Evolutionary conservation across 2,329 filamentous ascomycete species (phyloP), one percentile per base, ranked within the genome.

Genomic region (Rhinocladiella similis): DNA sequence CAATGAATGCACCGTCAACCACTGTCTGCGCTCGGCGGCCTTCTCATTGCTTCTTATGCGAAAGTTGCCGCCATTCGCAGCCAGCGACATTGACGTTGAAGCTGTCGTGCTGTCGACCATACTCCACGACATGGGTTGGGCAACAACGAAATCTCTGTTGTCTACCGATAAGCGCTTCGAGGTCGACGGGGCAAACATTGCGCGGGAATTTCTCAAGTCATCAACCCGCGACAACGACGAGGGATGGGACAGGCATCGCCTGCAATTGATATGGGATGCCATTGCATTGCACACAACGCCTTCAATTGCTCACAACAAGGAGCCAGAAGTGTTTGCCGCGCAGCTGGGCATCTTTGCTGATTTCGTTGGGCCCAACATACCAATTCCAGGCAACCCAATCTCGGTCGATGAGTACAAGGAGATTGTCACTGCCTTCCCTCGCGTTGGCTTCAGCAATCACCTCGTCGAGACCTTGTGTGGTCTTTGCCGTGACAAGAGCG

Each of bases 131-230:
- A 56, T 69, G 36, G 67, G 75, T 14, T 77, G 72, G 75, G 72
- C 72, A 50, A 65, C 62, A 9, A 71, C 65, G 2, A 66, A 68
- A 13, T 62, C 67, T 29, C 53, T 75, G 7, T 58, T 78, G 14
- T 76, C 73, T 38, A 46, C 62, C 1, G 76, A 80, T 65, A 76
- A 75, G 25, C 72, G 77, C 7, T 81, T 81, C 64, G 78, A 82
- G 57, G 75, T 81, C 20, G 78, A 81, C 62, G 74, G 78, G 13
- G 78, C 77, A 7, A 72, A 76, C 52, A 74, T 71, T 2, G 75
- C 78, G 1, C 65, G 74, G 0, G 65, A 72, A 0, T 79, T 79
- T 54, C 43, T 63, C 51, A 36, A 42, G 27, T 25, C 18, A 3
- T 22, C 22, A 14, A n/a, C 27, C 19, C 60, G 59, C 3, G 18